Evolutionary conservation across 2,329 filamentous ascomycete species (phyloP), one percentile per base, ranked within the genome.

Genomic region (Aspergillus fischeri): DNA sequence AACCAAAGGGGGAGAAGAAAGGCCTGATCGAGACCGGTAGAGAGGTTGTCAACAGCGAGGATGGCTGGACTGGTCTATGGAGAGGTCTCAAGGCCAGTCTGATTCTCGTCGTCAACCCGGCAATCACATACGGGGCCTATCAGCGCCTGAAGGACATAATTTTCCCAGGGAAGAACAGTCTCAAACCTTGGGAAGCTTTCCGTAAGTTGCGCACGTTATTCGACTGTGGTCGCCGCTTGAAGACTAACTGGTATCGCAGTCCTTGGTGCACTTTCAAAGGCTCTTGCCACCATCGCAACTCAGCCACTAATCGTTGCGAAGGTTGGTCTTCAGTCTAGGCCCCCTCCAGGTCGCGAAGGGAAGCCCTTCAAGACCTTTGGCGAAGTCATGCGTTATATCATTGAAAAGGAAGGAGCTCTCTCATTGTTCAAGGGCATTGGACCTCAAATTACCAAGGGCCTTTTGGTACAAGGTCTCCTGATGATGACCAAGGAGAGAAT

Each of bases 401-500:
- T 97, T 55, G 81, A 96, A 68, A 87, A 96, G 60, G 94, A 99
- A 72, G 94, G 94, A 3, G 73, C 84, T 0, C 68, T 88, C 11
- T 89, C 89, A n/a, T 81, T 99, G 1, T 99, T 97, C 81, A 99
- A 99, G 79, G 94, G 94, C 45, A 96, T 99, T 64, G 92, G 86
- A 0, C 94, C 94, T 3, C 94, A 99, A 74, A 89, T 99, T 52
- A 75, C 92, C 58, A 99, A 99, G 77, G 94, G 94, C 1, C 77
- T 99, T 53, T 73, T 99, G 51, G 94, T 99, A 2, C 94, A 99
- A 71, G 94, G 94, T 51, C 86, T 99, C 55, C 80, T 99, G 42
- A 99, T 99, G 94, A 99, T 97, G 92, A 94, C 92, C 50, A 99
- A 99, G 78, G 94, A 99, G 77, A 85, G 92, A 65, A 90, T 97